Evolutionary conservation across 2,329 filamentous ascomycete genomes (phyloP), one percentile per base, ranked within the genome.

Genomic region (Venturia effusa): DNA sequence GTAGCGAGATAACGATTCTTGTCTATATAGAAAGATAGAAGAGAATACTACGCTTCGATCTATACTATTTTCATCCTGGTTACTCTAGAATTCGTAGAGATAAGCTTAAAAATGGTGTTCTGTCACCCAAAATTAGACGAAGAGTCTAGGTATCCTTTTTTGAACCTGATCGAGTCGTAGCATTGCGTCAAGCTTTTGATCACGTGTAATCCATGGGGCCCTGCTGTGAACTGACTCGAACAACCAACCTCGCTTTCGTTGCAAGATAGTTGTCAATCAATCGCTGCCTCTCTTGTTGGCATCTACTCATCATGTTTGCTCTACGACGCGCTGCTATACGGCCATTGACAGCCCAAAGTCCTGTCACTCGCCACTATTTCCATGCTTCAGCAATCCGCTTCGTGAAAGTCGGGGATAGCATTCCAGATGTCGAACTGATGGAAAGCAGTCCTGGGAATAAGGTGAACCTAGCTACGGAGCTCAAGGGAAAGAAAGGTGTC

Each of bases 371-470:
- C 62, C 70, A 54, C 41, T 37, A 69, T 69, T 92, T 92, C 80
- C 88, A 90, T 78, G 79, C 81, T 67, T 84, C 87, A 41, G 76
- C 83, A 59, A 81, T 81, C 59, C 79, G 80, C 54, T 79, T 84
- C 68, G 88, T 97, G 73, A 83, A 88, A 70, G 86, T 86, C 66
- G 92, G 92, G 71, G 92, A 97, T 75, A 78, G 82, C 68, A 81
- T 97, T 64, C 94, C 93, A 55, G 37, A 48, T 43, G 30, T 93
- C 65, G 85, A 92, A 68, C 86, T 89, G 61, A 83, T 96, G 69
- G 87, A 97, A 78, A 83, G 84, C 77, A 92, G 88, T n/a, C 93
- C 93, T 0, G 91, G 89, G 66, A 95, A 92, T 83, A 94, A 92
- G 77, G 86, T 97, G 75, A 93, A 90, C 77, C 82, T 97, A 66